Base-by-base conservation (phyloP, 2,329 filamentous ascomycete genomes). In the Colletotrichum higginsianum region DNA sequence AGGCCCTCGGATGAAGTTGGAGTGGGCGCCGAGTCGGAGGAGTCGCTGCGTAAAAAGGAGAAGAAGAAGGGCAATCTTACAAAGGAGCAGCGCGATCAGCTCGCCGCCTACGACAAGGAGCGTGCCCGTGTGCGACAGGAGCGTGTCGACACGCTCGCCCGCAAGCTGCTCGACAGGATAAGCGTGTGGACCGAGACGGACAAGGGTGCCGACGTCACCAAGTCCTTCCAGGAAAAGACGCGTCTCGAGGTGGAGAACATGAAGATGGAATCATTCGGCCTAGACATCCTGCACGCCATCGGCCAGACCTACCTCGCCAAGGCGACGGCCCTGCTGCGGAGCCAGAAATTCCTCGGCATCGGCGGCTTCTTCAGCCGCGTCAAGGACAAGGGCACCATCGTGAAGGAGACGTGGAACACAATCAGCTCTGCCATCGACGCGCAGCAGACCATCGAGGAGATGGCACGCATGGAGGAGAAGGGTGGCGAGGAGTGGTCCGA, bases 401-500 rank as follows among this genome's bases (percentile, higher is more conserved):
- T 97, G 78, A 98, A 98, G 87, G 96, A 99, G 79, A 98, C 96
- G 1, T 99, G 96, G 96, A 96, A 94, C 79, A 99, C 96, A 40
- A 98, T 99, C 80, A 95, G 92, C 74, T 97, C 94, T 62, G 96
- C 96, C 49, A 97, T 99, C 75, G 95, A 98, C 79, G 96, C 96
- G 35, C 96, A 99, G 85, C 93, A 98, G 86, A 98, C 95, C 72
- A 98, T 99, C 91, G 96, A 99, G 85, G 96, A 98, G 82, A 98
- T 99, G 96, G 95, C 95, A 66, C 95, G 96, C 81, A 88, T 96
- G 83, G 96, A 99, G 85, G 94, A 98, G 86, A 92, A 92, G 78
- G 96, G 96, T 64, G 96, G 96, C 61, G 96, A 98, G 67, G 95
- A 98, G 73, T 99, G 96, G 96, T 98, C 96, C 0, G 96, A 99